These are phyloP conservation scores for Penicillium vulpinum DNA, from an alignment of 2,329 filamentous ascomycete species.

Conservation along the genomic window DNA sequence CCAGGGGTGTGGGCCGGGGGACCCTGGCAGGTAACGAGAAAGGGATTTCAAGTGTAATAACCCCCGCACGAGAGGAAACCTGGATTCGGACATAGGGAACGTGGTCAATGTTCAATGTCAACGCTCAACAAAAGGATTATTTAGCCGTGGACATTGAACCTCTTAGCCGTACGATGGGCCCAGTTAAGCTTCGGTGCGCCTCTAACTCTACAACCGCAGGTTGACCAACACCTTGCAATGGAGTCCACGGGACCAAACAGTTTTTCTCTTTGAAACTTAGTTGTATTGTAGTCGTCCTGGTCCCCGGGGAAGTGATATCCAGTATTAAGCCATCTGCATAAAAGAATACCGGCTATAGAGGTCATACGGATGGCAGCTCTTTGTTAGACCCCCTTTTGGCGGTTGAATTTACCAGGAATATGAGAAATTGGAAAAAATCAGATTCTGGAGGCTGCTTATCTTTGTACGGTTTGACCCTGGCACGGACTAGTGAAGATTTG, in stretches of 20 bases:
- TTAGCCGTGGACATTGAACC: not conserved
- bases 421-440: not conserved
- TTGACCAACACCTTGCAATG: not conserved
- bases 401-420: not conserved
- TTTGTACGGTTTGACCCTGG: not conserved
- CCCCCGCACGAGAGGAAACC: conserved; percentile 2
- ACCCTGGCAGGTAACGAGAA: not conserved
- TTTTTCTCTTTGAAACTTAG: not conserved
- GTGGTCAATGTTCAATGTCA: too few relatives aligned
- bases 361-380: not conserved
- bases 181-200: conserved; percentile 16
- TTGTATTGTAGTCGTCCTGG: too few relatives aligned
- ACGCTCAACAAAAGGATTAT: not conserved
- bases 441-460: too few relatives aligned
- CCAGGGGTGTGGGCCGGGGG: not conserved
- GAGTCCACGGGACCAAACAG: not conserved
- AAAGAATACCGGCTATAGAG: not conserved
- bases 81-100: not conserved
- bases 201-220: not conserved
- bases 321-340: not conserved
- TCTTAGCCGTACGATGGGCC: conserved; percentile 8
- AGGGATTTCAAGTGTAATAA: not conserved
- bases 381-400: not conserved
- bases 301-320: too few relatives aligned
- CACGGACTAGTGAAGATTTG: not conserved